These are phyloP conservation scores for Scutellaria minor DNA, from an alignment of 257 asterid genomes.

Conservation along the genomic window DNA sequence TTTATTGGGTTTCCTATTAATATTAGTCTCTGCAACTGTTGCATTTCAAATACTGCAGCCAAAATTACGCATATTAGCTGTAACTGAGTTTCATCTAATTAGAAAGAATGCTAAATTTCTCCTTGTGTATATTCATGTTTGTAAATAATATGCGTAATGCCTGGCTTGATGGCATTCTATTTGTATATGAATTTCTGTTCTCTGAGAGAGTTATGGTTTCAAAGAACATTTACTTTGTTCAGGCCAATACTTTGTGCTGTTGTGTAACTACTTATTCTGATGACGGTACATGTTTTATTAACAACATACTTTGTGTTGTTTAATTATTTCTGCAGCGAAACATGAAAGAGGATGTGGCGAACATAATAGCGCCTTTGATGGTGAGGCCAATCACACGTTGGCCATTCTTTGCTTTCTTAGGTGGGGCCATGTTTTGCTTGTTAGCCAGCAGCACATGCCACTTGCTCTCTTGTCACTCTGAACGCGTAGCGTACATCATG, in stretches of 20 bases:
- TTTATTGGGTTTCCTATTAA: background rate
- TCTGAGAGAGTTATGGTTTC: background rate
- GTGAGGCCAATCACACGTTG: slow-evolving; percentile 88
- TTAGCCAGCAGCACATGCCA: slow-evolving; percentile 93
- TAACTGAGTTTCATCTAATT: background rate
- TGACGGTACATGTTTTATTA: too few species aligned
- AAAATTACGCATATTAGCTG: background rate
- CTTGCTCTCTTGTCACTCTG: slow-evolving; percentile 84
- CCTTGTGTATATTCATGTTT: background rate
- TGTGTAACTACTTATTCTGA: too few species aligned
- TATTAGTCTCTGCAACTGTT: background rate
- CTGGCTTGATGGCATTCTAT: background rate
- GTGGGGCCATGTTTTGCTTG: slow-evolving; percentile 98
- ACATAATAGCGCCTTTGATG: slow-evolving; percentile 74
- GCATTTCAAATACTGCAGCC: background rate
- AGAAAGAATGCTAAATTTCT: background rate
- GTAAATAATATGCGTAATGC: background rate
- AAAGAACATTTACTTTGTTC: slow-evolving; percentile 8
- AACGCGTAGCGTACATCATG: slow-evolving; percentile 81
- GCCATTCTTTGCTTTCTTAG: slow-evolving; percentile 94
- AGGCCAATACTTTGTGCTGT: background rate
- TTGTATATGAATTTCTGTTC: background rate
- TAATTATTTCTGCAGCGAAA: slow-evolving; percentile 54
- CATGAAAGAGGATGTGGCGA: slow-evolving; percentile 76
- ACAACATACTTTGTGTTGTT: background rate